Percentiles rank a stretch among this genome's conserved stretches.
These are phyloP conservation scores for Cercospora beticola DNA, from an alignment of 2,329 filamentous ascomycete genomes.

Conservation along the genomic window DNA sequence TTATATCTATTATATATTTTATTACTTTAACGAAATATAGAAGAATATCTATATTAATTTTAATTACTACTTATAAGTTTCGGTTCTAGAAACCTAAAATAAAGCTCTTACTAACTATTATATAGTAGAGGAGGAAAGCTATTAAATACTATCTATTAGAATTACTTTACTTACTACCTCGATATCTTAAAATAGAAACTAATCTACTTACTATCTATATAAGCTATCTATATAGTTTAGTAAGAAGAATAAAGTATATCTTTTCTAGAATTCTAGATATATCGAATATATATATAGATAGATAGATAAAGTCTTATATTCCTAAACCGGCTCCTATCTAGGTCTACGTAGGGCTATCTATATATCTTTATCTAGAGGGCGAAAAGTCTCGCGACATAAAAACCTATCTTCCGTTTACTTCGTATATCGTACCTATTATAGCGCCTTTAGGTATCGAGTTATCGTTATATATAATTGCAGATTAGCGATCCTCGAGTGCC, in stretches of 20 bases:
- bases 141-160: background rate
- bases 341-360: too few relatives aligned
- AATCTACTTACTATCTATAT: background rate
- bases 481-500: too few relatives aligned
- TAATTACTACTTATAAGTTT: background rate
- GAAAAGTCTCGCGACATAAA: too few relatives aligned
- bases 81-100: too few relatives aligned
- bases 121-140: background rate
- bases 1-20: background rate
- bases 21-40: background rate
- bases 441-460: too few relatives aligned
- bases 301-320: too few relatives aligned
- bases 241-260: background rate
- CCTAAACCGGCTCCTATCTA: too few relatives aligned
- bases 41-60: background rate
- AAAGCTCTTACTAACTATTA: background rate
- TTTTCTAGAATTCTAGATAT: background rate
- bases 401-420: too few relatives aligned
- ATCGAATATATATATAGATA: too few relatives aligned
- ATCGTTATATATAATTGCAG: too few relatives aligned
- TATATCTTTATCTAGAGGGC: too few relatives aligned
- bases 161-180: background rate
- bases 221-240: background rate
- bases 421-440: too few relatives aligned
- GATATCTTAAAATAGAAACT: background rate